Conservation (phyloP, 78 protist species). For the Pelomyxa schiedti region DNA sequence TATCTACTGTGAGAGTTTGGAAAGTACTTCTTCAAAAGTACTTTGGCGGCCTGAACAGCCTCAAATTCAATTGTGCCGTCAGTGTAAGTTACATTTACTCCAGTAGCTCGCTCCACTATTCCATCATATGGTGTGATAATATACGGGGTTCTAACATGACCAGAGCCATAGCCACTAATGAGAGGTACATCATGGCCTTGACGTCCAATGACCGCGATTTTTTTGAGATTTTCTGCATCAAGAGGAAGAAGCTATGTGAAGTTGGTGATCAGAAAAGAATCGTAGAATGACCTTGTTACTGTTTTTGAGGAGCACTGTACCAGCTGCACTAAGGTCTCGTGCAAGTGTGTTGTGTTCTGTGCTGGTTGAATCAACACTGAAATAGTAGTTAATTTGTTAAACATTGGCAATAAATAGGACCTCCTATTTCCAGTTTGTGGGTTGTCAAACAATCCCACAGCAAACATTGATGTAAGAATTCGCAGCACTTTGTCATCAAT, state of each 20-base stretch:
- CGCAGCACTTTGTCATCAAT: constrained; percentile 25
- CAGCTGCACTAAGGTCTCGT: not conserved
- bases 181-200: not conserved
- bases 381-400: no score
- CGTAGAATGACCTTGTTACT: no score
- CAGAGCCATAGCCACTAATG: constrained; percentile 13
- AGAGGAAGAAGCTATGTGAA: not conserved
- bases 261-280: no score
- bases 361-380: no score
- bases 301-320: constrained; percentile 33
- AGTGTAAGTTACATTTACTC: not conserved
- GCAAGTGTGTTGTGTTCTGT: constrained; percentile 10
- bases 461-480: constrained; percentile 1
- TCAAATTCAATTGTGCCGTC: not conserved
- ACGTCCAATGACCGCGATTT: constrained; percentile 3
- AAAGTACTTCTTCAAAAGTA: not conserved
- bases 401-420: no score
- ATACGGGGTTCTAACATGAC: constrained; percentile 5
- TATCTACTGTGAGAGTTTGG: not conserved
- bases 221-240: not conserved
- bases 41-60: no score
- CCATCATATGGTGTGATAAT: not conserved
- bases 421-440: no score
- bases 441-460: constrained; percentile 19
- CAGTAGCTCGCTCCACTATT: not conserved